Conservation (phyloP, 805 yeast species). For the Phaffomyces antillensis region DNA sequence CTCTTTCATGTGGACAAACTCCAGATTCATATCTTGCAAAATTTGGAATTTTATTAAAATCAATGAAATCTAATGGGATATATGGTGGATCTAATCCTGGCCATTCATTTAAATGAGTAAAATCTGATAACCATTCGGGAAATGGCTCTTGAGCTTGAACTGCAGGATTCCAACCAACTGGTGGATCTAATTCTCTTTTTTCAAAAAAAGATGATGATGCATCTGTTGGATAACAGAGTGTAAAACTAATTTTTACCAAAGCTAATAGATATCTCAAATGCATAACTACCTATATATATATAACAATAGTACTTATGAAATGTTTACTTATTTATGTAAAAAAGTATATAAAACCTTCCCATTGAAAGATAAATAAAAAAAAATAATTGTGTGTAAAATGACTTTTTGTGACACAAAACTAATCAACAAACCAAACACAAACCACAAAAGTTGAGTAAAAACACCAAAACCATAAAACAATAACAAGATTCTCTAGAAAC, state of each 20-base stretch:
- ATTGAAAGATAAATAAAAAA: no score
- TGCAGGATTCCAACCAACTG: conserved; percentile 23
- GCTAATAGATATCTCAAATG: background rate
- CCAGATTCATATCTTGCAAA: conserved; percentile 47
- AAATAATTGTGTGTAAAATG: no score
- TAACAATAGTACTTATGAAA: no score
- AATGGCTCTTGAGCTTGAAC: conserved; percentile 38
- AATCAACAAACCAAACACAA: no score
- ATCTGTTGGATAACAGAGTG: background rate
- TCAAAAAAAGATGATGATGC: background rate
- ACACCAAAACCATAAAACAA: no score
- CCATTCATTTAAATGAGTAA: conserved; percentile 75
- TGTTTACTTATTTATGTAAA: no score
- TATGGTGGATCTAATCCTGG: conserved; percentile 87
- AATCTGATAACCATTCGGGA: conserved; percentile 71
- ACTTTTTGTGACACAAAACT: no score
- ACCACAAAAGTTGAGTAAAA: no score
- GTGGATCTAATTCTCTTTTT: conserved; percentile 6
- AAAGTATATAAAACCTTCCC: no score
- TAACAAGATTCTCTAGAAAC: no score
- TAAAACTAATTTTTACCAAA: background rate
- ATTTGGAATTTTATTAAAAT: conserved; percentile 45
- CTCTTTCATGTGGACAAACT: conserved; percentile 46
- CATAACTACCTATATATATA: background rate
- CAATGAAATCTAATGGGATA: conserved; percentile 68